Percentiles rank a stretch among this genome's conserved stretches.
These are phyloP conservation scores for Oryza rufipogon DNA, from an alignment of 176 grass and related monocot species.

Conservation along the genomic window DNA sequence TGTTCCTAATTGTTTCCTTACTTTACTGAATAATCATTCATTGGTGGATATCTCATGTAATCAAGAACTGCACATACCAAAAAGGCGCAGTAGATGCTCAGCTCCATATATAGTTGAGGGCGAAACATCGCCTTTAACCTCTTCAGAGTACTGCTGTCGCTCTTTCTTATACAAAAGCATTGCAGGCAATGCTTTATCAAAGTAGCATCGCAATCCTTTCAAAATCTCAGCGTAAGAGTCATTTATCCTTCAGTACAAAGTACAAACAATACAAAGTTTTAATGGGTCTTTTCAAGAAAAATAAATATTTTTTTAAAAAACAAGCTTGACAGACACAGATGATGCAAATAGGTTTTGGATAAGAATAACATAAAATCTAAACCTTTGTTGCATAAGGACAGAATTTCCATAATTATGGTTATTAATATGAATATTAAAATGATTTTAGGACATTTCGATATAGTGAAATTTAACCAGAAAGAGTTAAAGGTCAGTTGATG, in stretches of 20 bases:
- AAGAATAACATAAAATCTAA: neutral
- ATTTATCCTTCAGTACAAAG: constrained; percentile 59
- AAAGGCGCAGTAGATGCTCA: constrained; percentile 93
- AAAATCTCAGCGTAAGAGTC: constrained; percentile 85
- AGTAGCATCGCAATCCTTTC: constrained; percentile 92
- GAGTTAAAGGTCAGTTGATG: neutral
- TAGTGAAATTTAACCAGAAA: constrained; percentile 3
- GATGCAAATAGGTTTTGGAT: neutral
- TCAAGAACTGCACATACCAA: constrained; percentile 69
- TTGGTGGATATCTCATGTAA: neutral
- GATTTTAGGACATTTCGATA: neutral
- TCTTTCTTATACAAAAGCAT: constrained; percentile 99
- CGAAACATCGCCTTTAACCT: constrained; percentile 62
- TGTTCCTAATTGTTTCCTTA: too few relatives aligned
- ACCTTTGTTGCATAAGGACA: constrained; percentile 17
- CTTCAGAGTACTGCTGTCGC: constrained; percentile 71
- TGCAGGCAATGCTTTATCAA: constrained; percentile 92
- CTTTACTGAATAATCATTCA: too few relatives aligned
- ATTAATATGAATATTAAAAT: neutral
- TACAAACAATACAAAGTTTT: constrained; percentile 28
- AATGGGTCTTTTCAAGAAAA: neutral
- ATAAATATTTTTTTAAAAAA: neutral
- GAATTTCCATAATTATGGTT: neutral
- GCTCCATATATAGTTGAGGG: constrained; percentile 95
- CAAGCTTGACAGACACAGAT: neutral